A percentile compares a stretch with the other conserved stretches of the same genome.
Evolutionary conservation across 768 basidiomycete species (phyloP).

Genomic region (Leccinum subtestaceum): DNA sequence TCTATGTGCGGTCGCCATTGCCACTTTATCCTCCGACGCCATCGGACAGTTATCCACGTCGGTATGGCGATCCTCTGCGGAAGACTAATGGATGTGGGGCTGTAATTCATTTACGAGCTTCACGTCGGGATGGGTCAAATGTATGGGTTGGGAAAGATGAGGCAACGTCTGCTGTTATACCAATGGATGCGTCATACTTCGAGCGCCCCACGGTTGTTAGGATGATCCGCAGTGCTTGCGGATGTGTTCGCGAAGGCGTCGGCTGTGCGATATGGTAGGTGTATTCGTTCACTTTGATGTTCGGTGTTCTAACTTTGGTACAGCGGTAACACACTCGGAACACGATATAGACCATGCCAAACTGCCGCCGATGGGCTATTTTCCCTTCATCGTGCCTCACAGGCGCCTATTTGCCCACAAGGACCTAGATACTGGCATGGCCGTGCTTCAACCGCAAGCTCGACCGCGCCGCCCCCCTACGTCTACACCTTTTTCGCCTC

Average conservation of each 20-base stretch:
- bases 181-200: slow-evolving; percentile 58
- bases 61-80: slow-evolving; percentile 3
- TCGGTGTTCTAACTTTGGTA: slow-evolving; percentile 10
- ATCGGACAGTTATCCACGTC: slow-evolving; percentile 17
- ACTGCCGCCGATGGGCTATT: slow-evolving; percentile 49
- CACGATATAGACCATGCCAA: slow-evolving; percentile 58
- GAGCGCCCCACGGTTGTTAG: slow-evolving; percentile 46
- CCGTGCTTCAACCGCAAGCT: slow-evolving; percentile 12
- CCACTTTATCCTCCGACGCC: slow-evolving; percentile 33
- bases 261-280: slow-evolving; percentile 61
- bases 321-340: slow-evolving; percentile 66
- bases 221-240: slow-evolving; percentile 56
- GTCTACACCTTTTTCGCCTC: slow-evolving; percentile 50
- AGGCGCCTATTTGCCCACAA: slow-evolving; percentile 35
- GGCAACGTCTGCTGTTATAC: slow-evolving; percentile 52
- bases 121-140: slow-evolving; percentile 47
- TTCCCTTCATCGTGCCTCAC: slow-evolving; percentile 20
- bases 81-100: slow-evolving; percentile 61
- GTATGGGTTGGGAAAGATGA: slow-evolving; percentile 59
- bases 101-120: slow-evolving; percentile 53
- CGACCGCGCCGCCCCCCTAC: slow-evolving; percentile 19
- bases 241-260: slow-evolving; percentile 65
- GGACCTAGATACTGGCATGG: slow-evolving; percentile 44
- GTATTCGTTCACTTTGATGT: background rate
- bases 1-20: slow-evolving; percentile 37